A percentile compares a stretch with the other conserved stretches of the same genome.
These are phyloP conservation scores for Ascosphaera apis DNA, from an alignment of 2,329 filamentous ascomycete genomes.

Conservation along the genomic window DNA sequence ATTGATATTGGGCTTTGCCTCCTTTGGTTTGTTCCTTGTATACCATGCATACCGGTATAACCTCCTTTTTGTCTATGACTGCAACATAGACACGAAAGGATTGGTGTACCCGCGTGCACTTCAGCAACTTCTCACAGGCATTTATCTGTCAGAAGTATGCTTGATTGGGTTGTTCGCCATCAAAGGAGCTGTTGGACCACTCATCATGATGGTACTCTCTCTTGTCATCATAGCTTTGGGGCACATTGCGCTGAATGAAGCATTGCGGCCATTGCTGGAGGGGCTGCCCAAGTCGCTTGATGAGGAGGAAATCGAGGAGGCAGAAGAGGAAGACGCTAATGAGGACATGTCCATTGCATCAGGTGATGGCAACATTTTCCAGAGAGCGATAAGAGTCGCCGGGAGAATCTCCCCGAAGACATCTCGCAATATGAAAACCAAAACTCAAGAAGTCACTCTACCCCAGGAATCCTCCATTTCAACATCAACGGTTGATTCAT, in stretches of 20 bases:
- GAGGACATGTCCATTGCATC: too few species aligned
- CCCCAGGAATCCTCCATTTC: too few species aligned
- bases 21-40: constrained; percentile 53
- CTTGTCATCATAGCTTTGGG: constrained; percentile 52
- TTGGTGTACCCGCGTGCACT: constrained; percentile 69
- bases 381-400: too few species aligned
- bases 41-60: constrained; percentile 83
- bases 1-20: constrained; percentile 59
- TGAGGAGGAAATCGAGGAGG: constrained; percentile 21
- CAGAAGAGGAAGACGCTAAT: constrained; percentile 13
- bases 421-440: constrained; percentile 1
- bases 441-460: background rate
- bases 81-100: constrained; percentile 65
- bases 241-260: constrained; percentile 33
- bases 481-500: too few species aligned
- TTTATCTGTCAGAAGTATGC: constrained; percentile 67
- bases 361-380: too few species aligned
- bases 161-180: constrained; percentile 68
- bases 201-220: constrained; percentile 56
- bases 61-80: constrained; percentile 63
- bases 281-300: constrained; percentile 50
- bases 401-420: too few species aligned
- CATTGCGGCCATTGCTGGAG: constrained; percentile 25
- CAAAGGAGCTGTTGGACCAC: constrained; percentile 36
- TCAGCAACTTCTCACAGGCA: constrained; percentile 58